phyloP scores from a whole-genome alignment of 164 flowering plant genomes.

The Vitis amurensis region DNA sequence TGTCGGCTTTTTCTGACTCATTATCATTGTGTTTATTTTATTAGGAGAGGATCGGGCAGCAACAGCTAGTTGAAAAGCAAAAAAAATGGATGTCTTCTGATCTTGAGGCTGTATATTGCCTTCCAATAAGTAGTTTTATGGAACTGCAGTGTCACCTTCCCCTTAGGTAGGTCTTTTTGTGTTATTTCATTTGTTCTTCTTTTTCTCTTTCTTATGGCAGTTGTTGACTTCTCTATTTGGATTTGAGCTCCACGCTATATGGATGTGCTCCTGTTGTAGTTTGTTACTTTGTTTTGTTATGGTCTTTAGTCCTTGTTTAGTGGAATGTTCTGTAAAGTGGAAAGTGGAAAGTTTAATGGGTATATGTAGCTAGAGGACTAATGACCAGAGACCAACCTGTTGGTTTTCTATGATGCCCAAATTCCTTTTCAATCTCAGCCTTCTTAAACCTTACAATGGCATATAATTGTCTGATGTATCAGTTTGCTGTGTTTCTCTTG shows the following conservation, averaged over 20 bases:
- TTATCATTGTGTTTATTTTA: constrained; percentile 11
- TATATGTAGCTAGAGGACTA: constrained; percentile 1
- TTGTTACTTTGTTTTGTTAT: constrained; percentile 7
- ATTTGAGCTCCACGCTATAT: not conserved
- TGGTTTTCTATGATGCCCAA: constrained; percentile 5
- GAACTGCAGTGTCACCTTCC: constrained; percentile 19
- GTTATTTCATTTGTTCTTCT: not conserved
- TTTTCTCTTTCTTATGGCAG: not conserved
- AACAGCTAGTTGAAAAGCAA: constrained; percentile 31
- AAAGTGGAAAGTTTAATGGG: constrained; percentile 1
- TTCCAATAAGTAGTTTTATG: constrained; percentile 22
- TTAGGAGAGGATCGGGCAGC: constrained; percentile 37
- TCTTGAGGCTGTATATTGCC: constrained; percentile 16
- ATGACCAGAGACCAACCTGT: constrained; percentile 8
- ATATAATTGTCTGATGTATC: too few species aligned
- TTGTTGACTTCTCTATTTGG: constrained; percentile 3
- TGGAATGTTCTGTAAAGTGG: constrained; percentile 3
- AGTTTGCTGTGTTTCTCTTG: not conserved
- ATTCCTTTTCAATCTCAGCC: not conserved
- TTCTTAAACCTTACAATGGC: not conserved
- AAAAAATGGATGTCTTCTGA: constrained; percentile 5
- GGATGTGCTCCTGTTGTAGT: not conserved
- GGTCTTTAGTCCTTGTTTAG: not conserved
- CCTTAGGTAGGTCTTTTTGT: constrained; percentile 6
- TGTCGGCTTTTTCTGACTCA: not conserved